Percentiles rank a stretch among this genome's conserved stretches.
Conservation (phyloP, 805 yeast species). For the Monosporozyma yasuniensis region DNA sequence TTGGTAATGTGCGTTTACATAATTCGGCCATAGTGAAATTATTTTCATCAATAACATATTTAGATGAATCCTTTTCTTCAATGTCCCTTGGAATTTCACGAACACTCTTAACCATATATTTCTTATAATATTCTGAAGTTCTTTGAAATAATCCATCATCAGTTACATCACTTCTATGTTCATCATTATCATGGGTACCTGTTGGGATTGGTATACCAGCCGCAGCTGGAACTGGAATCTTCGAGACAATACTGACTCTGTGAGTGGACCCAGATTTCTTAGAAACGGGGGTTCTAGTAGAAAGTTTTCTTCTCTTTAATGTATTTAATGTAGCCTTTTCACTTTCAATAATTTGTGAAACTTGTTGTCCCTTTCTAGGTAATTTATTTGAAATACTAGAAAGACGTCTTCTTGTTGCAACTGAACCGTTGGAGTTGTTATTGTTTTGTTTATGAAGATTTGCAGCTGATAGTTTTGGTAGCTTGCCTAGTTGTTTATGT, state of each 20-base stretch:
- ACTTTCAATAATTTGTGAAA: slow-evolving; percentile 11
- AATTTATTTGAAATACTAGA: slow-evolving; percentile 15
- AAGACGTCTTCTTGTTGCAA: slow-evolving; percentile 13
- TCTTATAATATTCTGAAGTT: slow-evolving; percentile 22
- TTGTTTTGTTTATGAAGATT: neutral
- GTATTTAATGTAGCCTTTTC: slow-evolving; percentile 23
- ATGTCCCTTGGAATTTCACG: slow-evolving; percentile 33
- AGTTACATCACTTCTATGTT: slow-evolving; percentile 3
- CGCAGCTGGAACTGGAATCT: slow-evolving; percentile 12
- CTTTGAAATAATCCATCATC: slow-evolving; percentile 15
- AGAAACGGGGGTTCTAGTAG: slow-evolving; percentile 16
- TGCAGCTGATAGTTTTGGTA: neutral
- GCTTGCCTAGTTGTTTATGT: slow-evolving; percentile 1
- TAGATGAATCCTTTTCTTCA: slow-evolving; percentile 33
- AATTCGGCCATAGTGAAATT: slow-evolving; percentile 58
- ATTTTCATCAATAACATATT: slow-evolving; percentile 43
- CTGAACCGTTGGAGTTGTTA: neutral
- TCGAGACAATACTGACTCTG: slow-evolving; percentile 29
- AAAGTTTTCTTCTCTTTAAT: slow-evolving; percentile 25
- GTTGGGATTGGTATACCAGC: slow-evolving; percentile 11
- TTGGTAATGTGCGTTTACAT: slow-evolving; percentile 57
- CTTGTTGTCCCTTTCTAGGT: slow-evolving; percentile 14
- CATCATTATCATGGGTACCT: slow-evolving; percentile 3
- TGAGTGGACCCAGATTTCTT: slow-evolving; percentile 25
- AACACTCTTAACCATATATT: slow-evolving; percentile 31